A percentile compares a stretch with the other conserved stretches of the same genome.
Conservation (phyloP, 2,329 filamentous ascomycete species). For the Alternaria alternata region DNA sequence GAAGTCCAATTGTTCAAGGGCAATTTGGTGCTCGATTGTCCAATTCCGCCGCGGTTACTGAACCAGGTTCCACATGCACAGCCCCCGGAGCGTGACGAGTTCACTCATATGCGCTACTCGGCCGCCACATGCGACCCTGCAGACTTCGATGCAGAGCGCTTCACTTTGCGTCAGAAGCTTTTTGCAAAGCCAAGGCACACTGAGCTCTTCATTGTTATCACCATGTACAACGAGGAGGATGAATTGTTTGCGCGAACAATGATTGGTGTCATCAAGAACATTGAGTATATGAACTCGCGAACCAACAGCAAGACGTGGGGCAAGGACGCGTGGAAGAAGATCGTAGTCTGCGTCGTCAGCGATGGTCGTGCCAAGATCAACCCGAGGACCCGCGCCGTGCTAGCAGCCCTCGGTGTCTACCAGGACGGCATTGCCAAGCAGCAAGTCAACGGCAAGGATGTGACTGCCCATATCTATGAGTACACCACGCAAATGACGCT, state of each 20-base stretch:
- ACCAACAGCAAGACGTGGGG: constrained; percentile 97
- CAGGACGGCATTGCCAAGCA: constrained; percentile 99
- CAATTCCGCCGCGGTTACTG: constrained; percentile 86
- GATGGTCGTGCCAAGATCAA: constrained; percentile 98
- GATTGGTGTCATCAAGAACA: constrained; percentile 98
- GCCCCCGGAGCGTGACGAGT: constrained; percentile 80
- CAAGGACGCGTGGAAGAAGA: constrained; percentile 99
- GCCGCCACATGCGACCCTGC: constrained; percentile 93
- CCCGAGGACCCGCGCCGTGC: constrained; percentile 82
- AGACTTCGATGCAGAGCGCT: constrained; percentile 87
- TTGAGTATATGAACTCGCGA: constrained; percentile 96
- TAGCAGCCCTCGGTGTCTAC: constrained; percentile 94
- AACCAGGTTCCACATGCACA: constrained; percentile 86
- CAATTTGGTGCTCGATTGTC: constrained; percentile 96
- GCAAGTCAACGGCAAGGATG: constrained; percentile 94
- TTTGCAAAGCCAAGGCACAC: constrained; percentile 93
- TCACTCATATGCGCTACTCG: constrained; percentile 91
- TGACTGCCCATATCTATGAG: constrained; percentile 96
- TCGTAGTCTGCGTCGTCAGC: constrained; percentile 96
- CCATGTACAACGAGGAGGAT: constrained; percentile 99
- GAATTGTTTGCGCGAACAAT: constrained; percentile 94
- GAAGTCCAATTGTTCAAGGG: constrained; percentile 97
- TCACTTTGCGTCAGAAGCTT: constrained; percentile 88
- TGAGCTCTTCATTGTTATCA: constrained; percentile 94
- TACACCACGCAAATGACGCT: constrained; percentile 89